Percentiles rank a stretch among this genome's conserved stretches.
These are phyloP conservation scores for Pseudognaphalium luteoalbum DNA, from an alignment of 129 eudicot species.

Conservation along the genomic window DNA sequence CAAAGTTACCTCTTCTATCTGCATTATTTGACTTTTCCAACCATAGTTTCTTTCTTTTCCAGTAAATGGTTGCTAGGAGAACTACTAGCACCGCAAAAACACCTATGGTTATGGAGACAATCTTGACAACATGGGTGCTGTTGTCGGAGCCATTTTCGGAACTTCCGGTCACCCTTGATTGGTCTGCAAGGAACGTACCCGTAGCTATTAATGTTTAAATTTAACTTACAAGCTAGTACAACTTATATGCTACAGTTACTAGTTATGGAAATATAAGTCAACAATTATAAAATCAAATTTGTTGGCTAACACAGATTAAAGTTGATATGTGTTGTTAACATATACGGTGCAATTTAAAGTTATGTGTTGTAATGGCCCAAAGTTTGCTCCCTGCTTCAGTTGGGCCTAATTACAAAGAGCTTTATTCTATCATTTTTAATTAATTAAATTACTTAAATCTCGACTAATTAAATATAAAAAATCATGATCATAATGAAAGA, in stretches of 20 bases:
- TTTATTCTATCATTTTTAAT: too few species aligned
- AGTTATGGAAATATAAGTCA: too few species aligned
- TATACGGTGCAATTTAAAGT: too few species aligned
- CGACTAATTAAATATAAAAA: too few species aligned
- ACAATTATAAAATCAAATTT: too few species aligned
- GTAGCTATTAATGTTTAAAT: neutral
- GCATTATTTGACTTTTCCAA: conserved; percentile 34
- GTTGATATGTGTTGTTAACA: too few species aligned
- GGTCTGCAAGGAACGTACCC: conserved; percentile 30
- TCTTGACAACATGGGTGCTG: conserved; percentile 21
- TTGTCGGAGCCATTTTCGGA: conserved; percentile 35
- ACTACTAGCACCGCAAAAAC: conserved; percentile 29
- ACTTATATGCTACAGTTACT: neutral
- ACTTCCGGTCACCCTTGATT: conserved; percentile 26
- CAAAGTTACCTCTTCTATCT: conserved; percentile 15
- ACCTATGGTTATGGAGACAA: conserved; percentile 39
- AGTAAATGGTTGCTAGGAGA: conserved; percentile 26
- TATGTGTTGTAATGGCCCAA: too few species aligned
- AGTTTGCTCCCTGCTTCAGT: too few species aligned
- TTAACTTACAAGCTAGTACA: neutral
- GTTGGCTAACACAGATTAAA: too few species aligned
- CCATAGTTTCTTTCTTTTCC: conserved; percentile 34
- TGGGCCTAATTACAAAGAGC: too few species aligned
- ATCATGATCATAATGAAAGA: too few species aligned
- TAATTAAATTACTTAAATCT: too few species aligned